Percentiles rank a stretch among this genome's conserved stretches.
phyloP scores from a whole-genome alignment of 371 early-diverging fungal species.

The Cokeromyces recurvatus region DNA sequence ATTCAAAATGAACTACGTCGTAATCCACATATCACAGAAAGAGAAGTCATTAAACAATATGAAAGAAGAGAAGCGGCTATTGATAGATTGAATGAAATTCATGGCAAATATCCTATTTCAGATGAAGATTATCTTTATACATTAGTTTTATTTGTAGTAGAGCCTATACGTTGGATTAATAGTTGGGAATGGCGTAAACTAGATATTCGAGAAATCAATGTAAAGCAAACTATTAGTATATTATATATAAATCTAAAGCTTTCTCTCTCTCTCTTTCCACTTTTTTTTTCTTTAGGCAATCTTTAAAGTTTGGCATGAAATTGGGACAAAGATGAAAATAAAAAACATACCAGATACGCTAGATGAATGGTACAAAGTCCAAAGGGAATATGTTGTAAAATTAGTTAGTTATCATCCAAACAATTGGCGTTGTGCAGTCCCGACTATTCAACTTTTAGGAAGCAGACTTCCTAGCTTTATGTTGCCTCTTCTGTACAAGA shows the following conservation, averaged over 20 bases:
- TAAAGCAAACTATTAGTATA: constrained; percentile 1
- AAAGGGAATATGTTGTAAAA: constrained; percentile 16
- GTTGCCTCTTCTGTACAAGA: constrained; percentile 12
- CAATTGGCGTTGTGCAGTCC: constrained; percentile 23
- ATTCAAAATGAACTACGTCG: constrained; percentile 23
- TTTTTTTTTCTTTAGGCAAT: constrained; percentile 15
- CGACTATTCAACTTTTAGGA: constrained; percentile 18
- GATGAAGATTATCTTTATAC: constrained; percentile 52
- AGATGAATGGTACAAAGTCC: constrained; percentile 32
- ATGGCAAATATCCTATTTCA: constrained; percentile 43
- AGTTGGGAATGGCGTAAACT: constrained; percentile 43
- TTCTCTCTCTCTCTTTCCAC: not conserved
- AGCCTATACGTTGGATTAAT: constrained; percentile 43
- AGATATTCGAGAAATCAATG: constrained; percentile 44
- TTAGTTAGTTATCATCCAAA: constrained; percentile 19
- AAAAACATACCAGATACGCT: constrained; percentile 47
- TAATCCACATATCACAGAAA: constrained; percentile 17
- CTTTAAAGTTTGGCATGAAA: constrained; percentile 38
- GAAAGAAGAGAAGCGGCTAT: constrained; percentile 26
- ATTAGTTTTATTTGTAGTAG: constrained; percentile 39
- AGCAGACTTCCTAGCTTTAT: constrained; percentile 9
- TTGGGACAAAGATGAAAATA: constrained; percentile 42
- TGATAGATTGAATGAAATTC: constrained; percentile 45
- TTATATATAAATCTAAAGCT: not conserved
- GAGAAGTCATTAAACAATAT: constrained; percentile 25